Percentiles rank a stretch among this genome's conserved stretches.
These are phyloP conservation scores for Chlamydomonas urium DNA, from an alignment of 139 green algal genomes.

Conservation along the genomic window DNA sequence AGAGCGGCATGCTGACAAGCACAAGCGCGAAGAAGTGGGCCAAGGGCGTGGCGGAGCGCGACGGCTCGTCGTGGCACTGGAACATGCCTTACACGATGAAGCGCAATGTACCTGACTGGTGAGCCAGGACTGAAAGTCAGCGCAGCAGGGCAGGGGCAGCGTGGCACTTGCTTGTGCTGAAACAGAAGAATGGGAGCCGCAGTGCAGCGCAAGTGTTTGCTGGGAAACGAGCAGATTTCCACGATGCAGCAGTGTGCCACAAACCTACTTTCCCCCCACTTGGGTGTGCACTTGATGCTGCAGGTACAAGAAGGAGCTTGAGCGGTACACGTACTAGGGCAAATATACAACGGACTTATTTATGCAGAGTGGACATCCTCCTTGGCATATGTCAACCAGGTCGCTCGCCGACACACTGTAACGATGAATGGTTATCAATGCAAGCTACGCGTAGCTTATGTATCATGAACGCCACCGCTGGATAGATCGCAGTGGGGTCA, in stretches of 20 bases:
- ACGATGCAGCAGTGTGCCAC: neutral
- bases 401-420: no score
- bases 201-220: neutral
- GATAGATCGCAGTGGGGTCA: no score
- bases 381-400: no score
- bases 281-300: neutral
- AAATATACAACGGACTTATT: no score
- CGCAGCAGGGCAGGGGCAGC: neutral
- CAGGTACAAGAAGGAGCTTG: conserved; percentile 48
- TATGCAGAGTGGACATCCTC: no score
- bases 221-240: neutral
- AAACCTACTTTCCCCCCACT: neutral
- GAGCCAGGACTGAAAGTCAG: neutral
- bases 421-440: no score
- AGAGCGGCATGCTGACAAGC: no score
- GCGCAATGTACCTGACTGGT: conserved; percentile 43
- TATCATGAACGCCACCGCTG: no score
- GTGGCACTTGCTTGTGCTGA: neutral
- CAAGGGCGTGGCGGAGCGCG: no score
- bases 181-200: no score
- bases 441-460: no score
- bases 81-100: conserved; percentile 49
- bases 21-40: no score
- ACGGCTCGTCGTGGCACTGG: conserved; percentile 67
- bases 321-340: conserved; percentile 42